phyloP scores from a whole-genome alignment of 257 asterid species.

The Scutellaria barbata region DNA sequence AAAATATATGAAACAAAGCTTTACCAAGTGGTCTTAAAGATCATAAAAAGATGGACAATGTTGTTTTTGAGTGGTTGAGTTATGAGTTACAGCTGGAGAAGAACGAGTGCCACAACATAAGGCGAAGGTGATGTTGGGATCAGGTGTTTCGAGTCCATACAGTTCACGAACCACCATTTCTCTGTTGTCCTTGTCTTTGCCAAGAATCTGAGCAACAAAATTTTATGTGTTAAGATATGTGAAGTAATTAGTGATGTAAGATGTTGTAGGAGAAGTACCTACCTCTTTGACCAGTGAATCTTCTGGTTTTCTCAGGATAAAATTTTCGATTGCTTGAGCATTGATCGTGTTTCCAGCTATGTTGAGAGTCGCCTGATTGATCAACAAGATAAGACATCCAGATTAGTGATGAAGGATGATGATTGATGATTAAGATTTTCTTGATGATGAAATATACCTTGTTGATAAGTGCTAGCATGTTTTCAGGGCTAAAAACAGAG shows the following conservation, averaged over 20 bases:
- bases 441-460: constrained; percentile 65
- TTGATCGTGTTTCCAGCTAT: constrained; percentile 67
- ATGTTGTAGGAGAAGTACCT: neutral
- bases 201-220: constrained; percentile 35
- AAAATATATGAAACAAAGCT: neutral
- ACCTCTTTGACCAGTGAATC: constrained; percentile 64
- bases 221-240: neutral
- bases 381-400: neutral
- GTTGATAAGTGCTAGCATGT: constrained; percentile 63
- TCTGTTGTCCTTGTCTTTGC: constrained; percentile 43
- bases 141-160: constrained; percentile 63
- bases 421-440: neutral
- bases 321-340: constrained; percentile 65
- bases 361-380: constrained; percentile 69
- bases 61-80: too few species aligned
- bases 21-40: neutral
- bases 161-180: constrained; percentile 48
- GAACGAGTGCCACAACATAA: constrained; percentile 88
- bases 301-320: constrained; percentile 66
- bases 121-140: constrained; percentile 79
- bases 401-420: neutral
- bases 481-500: constrained; percentile 61
- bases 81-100: constrained; percentile 80
- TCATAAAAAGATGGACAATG: neutral
- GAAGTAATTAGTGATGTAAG: neutral